Evolutionary conservation across 2,329 filamentous ascomycete genomes (phyloP).

Genomic region (Aspergillus pseudotamarii): DNA sequence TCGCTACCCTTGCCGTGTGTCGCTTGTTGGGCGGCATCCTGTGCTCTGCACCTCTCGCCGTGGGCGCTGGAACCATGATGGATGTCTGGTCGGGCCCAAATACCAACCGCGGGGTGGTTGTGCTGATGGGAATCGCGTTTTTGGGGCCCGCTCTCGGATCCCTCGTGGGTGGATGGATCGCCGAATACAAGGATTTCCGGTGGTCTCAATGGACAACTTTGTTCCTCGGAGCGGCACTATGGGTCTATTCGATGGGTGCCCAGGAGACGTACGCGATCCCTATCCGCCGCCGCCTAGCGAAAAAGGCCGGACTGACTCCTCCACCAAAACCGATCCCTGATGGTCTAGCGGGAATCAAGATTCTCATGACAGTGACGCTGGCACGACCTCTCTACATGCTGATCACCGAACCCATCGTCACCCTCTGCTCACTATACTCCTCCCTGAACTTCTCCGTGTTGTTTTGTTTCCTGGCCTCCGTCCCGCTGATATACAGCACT

Average conservation of each 20-base stretch:
- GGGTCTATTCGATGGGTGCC: conserved; percentile 59
- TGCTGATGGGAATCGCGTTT: conserved; percentile 49
- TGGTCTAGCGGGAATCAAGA: not conserved
- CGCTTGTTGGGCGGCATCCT: conserved; percentile 16
- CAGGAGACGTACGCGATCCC: conserved; percentile 71
- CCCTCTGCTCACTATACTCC: conserved; percentile 10
- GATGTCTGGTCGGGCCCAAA: conserved; percentile 13
- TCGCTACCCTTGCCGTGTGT: conserved; percentile 10
- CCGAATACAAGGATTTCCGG: conserved; percentile 66
- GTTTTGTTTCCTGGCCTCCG: conserved; percentile 83
- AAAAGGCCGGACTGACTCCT: not conserved
- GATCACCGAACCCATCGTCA: conserved; percentile 42
- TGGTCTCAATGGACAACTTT: conserved; percentile 75
- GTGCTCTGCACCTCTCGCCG: conserved; percentile 13
- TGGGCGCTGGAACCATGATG: conserved; percentile 20
- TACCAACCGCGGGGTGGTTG: conserved; percentile 4
- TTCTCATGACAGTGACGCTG: conserved; percentile 45
- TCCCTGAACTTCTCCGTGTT: conserved; percentile 73
- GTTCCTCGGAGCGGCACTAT: conserved; percentile 59
- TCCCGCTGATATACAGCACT: conserved; percentile 67
- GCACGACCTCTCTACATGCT: conserved; percentile 61
- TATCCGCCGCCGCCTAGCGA: conserved; percentile 62
- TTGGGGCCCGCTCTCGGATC: conserved; percentile 62
- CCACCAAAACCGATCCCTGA: conserved; percentile 1
- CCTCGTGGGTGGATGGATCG: conserved; percentile 62